Evolutionary conservation across 2,329 filamentous ascomycete species (phyloP), one percentile per base, ranked within the genome.

Genomic region (Zymoseptoria ardabiliae): DNA sequence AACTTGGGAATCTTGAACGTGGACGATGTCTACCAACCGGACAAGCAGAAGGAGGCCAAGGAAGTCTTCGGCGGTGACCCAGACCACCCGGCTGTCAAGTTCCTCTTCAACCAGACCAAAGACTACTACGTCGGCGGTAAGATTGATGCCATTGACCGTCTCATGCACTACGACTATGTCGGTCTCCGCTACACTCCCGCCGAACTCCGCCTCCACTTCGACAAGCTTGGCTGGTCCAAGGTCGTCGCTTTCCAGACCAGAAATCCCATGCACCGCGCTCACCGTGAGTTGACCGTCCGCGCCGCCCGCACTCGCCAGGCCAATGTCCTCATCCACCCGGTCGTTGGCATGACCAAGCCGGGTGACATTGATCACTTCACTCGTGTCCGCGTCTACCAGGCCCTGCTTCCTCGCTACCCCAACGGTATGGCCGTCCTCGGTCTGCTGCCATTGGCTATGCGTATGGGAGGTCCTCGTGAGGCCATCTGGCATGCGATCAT

Each of bases 321-420:
- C 76, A 99, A 99, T 75, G 94, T 99, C 68, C 88, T 99, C 72
- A 99, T 99, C 76, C 94, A 99, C 81, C 94, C 94, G 62, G 94
- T 99, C 65, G 94, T 99, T 66, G 94, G 94, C 74, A 85, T 99
- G 72, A 99, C 94, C 75, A 99, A 99, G 84, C 94, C 94, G 60
- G 94, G 94, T 76, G 94, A 99, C 77, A 99, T 99, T 74, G 94
- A 99, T 79, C 94, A 99, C 84, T 99, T 99, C 82, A 99, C 94
- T 71, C 91, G 94, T 75, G 94, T 99, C 70, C 91, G 94, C 73
- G 94, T 97, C 71, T 99, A 99, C 85, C 90, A 97, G 83, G 93
- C 94, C 50, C 86, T 99, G 57, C 85, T 99, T 66, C 91, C 93
- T 68, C 86, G 94, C 73, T 99, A 99, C 80, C 94, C 94, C 77